phyloP scores from a whole-genome alignment of 192 early-diverging fungal species.

The Pilobolus umbonatus region DNA sequence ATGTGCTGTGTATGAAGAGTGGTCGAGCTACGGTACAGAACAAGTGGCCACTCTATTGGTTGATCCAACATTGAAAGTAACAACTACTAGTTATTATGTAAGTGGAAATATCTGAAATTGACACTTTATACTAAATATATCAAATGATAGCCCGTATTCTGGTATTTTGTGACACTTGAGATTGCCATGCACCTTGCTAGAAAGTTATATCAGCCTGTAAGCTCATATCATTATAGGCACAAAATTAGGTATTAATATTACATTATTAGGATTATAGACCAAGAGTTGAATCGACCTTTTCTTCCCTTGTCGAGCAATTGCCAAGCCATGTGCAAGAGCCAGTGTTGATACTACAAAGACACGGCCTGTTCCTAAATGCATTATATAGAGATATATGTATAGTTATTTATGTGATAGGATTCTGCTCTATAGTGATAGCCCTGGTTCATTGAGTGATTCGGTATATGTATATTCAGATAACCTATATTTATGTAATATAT shows the following conservation, averaged over 20 bases:
- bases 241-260: not conserved
- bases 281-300: not conserved
- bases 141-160: constrained; percentile 39
- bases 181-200: constrained; percentile 42
- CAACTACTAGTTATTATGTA: constrained; percentile 11
- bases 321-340: not conserved
- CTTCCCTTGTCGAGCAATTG: not conserved
- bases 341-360: constrained; percentile 4
- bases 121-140: not conserved
- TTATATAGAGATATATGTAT: constrained; percentile 11
- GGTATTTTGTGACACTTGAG: constrained; percentile 53
- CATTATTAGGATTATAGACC: constrained; percentile 4
- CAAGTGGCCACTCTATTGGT: constrained; percentile 12
- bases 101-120: not conserved
- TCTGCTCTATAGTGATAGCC: not conserved
- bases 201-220: constrained; percentile 43
- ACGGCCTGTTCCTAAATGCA: not conserved
- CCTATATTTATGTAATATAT: too few relatives aligned
- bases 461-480: too few relatives aligned
- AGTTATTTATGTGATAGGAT: constrained; percentile 8
- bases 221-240: not conserved
- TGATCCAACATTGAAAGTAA: not conserved
- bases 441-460: too few relatives aligned
- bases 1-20: constrained; percentile 36
- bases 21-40: not conserved